Percentiles rank a stretch among this genome's conserved stretches.
Conservation (phyloP, 306 rosid species). For the Abrus pulchellus region DNA sequence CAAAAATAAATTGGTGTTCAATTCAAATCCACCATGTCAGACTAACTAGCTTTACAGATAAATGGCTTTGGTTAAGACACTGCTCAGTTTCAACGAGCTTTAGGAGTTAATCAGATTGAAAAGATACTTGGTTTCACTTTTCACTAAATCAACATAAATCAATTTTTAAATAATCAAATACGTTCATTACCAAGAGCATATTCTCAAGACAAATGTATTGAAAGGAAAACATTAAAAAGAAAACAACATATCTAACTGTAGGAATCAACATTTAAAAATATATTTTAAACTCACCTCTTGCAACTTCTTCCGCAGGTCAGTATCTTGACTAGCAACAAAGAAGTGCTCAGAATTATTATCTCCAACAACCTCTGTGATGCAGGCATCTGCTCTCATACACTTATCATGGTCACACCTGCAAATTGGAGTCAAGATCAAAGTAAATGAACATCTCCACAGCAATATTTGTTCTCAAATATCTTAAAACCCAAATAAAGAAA, state of each 20-base stretch:
- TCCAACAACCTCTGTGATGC: constrained; percentile 77
- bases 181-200: constrained; percentile 7
- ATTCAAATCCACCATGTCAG: constrained; percentile 23
- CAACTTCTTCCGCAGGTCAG: constrained; percentile 64
- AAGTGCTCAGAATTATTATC: constrained; percentile 79
- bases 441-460: constrained; percentile 8
- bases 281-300: constrained; percentile 60
- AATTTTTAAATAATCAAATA: background rate
- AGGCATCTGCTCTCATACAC: constrained; percentile 60
- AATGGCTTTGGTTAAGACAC: background rate
- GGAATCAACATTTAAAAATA: background rate
- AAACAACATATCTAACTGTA: background rate
- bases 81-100: background rate
- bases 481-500: constrained; percentile 26
- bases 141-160: background rate
- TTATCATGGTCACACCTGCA: constrained; percentile 80
- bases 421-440: constrained; percentile 40
- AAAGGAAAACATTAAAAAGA: constrained; percentile 14
- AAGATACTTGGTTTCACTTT: background rate
- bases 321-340: constrained; percentile 83
- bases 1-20: background rate
- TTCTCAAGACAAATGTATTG: background rate
- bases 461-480: constrained; percentile 31
- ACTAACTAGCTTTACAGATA: background rate
- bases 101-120: background rate